Evolutionary conservation across 2,329 filamentous ascomycete species (phyloP).

Genomic region (Ceratocystis smalleyi): DNA sequence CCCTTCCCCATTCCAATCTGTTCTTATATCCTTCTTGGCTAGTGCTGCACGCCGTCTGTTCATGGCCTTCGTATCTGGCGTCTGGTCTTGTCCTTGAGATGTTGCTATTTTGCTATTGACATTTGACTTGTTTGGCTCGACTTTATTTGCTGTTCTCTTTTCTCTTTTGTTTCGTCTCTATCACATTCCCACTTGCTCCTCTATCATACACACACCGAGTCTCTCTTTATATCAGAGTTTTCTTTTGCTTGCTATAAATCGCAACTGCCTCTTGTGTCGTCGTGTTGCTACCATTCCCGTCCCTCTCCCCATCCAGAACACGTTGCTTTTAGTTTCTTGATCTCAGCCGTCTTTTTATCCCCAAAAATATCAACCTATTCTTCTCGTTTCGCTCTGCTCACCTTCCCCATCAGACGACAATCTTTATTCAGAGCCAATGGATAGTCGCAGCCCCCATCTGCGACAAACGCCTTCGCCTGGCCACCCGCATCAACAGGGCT

Average conservation of each 20-base stretch:
- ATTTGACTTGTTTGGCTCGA: too few species aligned
- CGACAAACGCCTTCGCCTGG: constrained; percentile 62
- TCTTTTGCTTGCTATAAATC: background rate
- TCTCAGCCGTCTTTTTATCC: background rate
- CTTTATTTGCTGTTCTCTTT: too few species aligned
- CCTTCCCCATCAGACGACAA: constrained; percentile 35
- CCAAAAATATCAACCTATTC: background rate
- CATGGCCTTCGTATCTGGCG: too few species aligned
- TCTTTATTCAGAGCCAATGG: constrained; percentile 46
- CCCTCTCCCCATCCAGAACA: background rate
- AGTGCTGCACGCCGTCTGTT: background rate
- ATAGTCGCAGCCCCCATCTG: constrained; percentile 29
- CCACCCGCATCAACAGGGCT: constrained; percentile 55
- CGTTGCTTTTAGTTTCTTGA: background rate
- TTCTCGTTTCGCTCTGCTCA: background rate
- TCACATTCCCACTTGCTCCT: too few species aligned
- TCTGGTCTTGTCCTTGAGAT: too few species aligned
- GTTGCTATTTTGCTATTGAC: too few species aligned
- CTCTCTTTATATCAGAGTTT: background rate
- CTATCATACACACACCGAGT: too few species aligned
- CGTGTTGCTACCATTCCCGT: background rate
- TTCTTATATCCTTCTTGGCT: background rate
- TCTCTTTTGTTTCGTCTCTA: too few species aligned
- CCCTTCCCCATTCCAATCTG: background rate
- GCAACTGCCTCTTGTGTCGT: background rate